Evolutionary conservation across 2,329 filamentous ascomycete genomes (phyloP).

Genomic region (Penicillium sp.): DNA sequence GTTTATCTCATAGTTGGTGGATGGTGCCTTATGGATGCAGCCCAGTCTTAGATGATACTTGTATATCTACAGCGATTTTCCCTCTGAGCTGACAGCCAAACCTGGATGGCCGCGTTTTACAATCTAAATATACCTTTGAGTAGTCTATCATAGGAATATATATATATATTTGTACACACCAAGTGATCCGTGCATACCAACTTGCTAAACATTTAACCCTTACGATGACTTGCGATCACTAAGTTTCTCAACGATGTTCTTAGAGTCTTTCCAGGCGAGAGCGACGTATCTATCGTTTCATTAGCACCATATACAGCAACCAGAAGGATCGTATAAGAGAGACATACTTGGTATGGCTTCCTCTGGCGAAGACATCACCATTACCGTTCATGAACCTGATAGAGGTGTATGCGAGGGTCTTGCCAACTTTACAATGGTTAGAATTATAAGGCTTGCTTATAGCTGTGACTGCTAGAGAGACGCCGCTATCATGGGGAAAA

Average conservation of each 20-base stretch:
- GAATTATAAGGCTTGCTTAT: neutral
- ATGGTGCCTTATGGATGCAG: neutral
- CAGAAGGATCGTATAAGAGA: neutral
- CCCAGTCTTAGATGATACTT: neutral
- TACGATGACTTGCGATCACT: slow-evolving; percentile 16
- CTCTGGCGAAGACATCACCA: slow-evolving; percentile 65
- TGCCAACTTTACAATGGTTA: slow-evolving; percentile 57
- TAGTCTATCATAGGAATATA: neutral
- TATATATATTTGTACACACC: neutral
- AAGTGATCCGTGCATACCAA: neutral
- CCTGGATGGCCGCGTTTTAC: neutral
- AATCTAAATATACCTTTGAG: neutral
- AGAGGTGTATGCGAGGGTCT: slow-evolving; percentile 67
- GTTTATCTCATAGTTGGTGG: neutral
- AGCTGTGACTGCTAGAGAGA: neutral
- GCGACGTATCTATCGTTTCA: slow-evolving; percentile 56
- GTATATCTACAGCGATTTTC: neutral
- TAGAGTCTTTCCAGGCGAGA: slow-evolving; percentile 65
- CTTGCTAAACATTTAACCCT: neutral
- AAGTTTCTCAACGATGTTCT: slow-evolving; percentile 65
- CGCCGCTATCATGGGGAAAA: neutral
- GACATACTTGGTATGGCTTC: slow-evolving; percentile 69
- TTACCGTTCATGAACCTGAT: slow-evolving; percentile 65
- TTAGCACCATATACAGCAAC: neutral
- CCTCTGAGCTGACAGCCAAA: neutral